These are phyloP conservation scores for Hymenochaete sp. DNA, from an alignment of 1,284 basidiomycete species.

Conservation along the genomic window DNA sequence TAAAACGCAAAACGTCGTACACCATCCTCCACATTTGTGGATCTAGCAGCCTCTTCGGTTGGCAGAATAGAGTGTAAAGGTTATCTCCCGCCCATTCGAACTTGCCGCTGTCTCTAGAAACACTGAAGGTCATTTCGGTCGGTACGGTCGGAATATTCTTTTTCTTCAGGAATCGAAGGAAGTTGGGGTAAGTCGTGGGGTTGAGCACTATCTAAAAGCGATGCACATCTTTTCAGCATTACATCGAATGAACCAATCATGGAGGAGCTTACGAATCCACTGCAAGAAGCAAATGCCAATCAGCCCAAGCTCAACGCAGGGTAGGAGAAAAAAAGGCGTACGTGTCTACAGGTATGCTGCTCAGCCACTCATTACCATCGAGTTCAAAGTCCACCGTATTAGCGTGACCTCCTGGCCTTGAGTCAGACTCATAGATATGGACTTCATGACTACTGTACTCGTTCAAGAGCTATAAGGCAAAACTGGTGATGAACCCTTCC, in stretches of 20 bases:
- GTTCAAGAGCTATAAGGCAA: slow-evolving; percentile 47
- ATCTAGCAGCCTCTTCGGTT: slow-evolving; percentile 52
- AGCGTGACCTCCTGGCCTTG: slow-evolving; percentile 69
- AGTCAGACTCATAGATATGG: slow-evolving; percentile 67
- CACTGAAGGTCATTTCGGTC: slow-evolving; percentile 75
- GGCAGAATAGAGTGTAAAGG: slow-evolving; percentile 57
- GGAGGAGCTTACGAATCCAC: slow-evolving; percentile 45
- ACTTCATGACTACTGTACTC: slow-evolving; percentile 75
- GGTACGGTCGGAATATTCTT: slow-evolving; percentile 45
- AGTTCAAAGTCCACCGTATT: slow-evolving; percentile 59
- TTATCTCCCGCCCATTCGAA: slow-evolving; percentile 74
- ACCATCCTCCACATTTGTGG: slow-evolving; percentile 67
- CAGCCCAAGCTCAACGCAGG: not conserved
- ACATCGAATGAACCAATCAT: no score
- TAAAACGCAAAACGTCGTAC: slow-evolving; percentile 75
- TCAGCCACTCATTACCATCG: slow-evolving; percentile 30
- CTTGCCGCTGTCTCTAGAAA: slow-evolving; percentile 56
- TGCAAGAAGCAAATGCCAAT: slow-evolving; percentile 21
- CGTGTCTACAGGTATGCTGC: slow-evolving; percentile 61
- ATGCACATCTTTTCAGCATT: not conserved
- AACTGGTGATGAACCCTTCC: not conserved
- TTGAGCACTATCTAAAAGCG: slow-evolving; percentile 65
- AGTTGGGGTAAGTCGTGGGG: slow-evolving; percentile 75
- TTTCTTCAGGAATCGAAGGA: slow-evolving; percentile 59
- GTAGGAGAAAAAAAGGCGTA: slow-evolving; percentile 31